phyloP scores from a whole-genome alignment of 2,329 filamentous ascomycete species.

The Fusarium paranaense region DNA sequence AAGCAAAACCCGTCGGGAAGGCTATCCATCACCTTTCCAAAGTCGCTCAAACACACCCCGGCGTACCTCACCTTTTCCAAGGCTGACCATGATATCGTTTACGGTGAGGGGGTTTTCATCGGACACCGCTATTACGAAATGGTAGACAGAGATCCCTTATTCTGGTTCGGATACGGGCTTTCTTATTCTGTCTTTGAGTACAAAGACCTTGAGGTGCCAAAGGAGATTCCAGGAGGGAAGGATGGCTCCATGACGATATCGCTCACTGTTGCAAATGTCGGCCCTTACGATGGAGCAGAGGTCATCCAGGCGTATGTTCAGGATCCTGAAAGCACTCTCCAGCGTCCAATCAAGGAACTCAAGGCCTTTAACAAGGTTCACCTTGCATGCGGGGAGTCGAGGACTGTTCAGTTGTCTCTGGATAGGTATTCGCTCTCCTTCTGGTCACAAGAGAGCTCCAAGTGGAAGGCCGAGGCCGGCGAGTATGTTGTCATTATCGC shows the following conservation, averaged over 20 bases:
- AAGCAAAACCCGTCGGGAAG: conserved; percentile 59
- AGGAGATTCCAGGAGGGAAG: not conserved
- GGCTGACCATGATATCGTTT: conserved; percentile 73
- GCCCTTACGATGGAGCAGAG: not conserved
- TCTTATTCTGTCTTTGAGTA: conserved; percentile 60
- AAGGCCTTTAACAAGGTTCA: not conserved
- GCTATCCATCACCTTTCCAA: conserved; percentile 74
- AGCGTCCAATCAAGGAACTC: not conserved
- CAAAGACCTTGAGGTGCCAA: not conserved
- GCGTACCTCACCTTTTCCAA: conserved; percentile 74
- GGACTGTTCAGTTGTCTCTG: not conserved
- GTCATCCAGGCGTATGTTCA: not conserved
- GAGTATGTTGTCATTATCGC: not conserved
- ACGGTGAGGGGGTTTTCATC: conserved; percentile 80
- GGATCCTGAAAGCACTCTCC: not conserved
- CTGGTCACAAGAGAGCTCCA: not conserved
- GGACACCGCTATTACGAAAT: conserved; percentile 79
- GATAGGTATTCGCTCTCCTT: not conserved
- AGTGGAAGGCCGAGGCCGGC: not conserved
- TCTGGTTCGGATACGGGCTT: conserved; percentile 77
- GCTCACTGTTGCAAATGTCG: not conserved
- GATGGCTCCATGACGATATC: not conserved
- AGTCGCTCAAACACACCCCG: conserved; percentile 72
- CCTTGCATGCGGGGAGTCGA: not conserved
- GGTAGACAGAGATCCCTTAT: conserved; percentile 60